A percentile compares a stretch with the other conserved stretches of the same genome.
Conservation (phyloP, 192 early-diverging fungal species). For the Coemansia sp. region DNA sequence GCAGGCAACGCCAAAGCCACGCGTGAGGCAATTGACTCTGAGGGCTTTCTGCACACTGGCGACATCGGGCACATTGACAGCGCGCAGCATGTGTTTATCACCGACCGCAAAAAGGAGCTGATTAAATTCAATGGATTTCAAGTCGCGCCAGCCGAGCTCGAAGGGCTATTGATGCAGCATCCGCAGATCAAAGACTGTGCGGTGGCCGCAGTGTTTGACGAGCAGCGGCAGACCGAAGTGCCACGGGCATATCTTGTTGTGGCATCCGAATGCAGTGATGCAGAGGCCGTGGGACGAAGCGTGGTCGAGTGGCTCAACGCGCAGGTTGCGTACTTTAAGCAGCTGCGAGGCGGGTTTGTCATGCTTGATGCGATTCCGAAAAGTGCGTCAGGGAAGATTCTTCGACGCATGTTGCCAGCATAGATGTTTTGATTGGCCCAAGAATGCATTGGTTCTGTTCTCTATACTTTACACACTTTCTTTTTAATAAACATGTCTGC, state of each 20-base stretch:
- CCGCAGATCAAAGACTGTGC: slow-evolving; percentile 64
- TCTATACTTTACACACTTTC: too few relatives aligned
- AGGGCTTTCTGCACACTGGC: slow-evolving; percentile 82
- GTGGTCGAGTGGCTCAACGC: slow-evolving; percentile 20
- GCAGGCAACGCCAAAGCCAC: slow-evolving; percentile 75
- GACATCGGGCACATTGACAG: slow-evolving; percentile 72
- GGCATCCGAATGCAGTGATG: slow-evolving; percentile 31
- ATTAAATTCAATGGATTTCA: slow-evolving; percentile 88
- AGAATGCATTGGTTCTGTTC: too few relatives aligned
- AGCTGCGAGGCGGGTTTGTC: slow-evolving; percentile 40
- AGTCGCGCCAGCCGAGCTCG: slow-evolving; percentile 86
- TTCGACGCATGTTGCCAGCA: slow-evolving; percentile 10
- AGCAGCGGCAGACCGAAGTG: slow-evolving; percentile 60
- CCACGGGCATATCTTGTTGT: not conserved
- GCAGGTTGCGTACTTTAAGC: slow-evolving; percentile 35
- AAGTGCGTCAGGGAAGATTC: slow-evolving; percentile 44
- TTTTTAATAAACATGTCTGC: slow-evolving; percentile 12
- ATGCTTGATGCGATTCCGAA: slow-evolving; percentile 26
- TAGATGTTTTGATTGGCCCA: too few relatives aligned
- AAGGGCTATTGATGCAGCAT: slow-evolving; percentile 68
- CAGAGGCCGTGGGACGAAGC: not conserved
- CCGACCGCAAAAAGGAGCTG: slow-evolving; percentile 83
- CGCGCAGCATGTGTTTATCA: slow-evolving; percentile 58
- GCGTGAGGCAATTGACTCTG: slow-evolving; percentile 54
- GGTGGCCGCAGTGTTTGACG: slow-evolving; percentile 64